Conservation (phyloP, 305 asterid genomes). For the Ruellia speciosa region DNA sequence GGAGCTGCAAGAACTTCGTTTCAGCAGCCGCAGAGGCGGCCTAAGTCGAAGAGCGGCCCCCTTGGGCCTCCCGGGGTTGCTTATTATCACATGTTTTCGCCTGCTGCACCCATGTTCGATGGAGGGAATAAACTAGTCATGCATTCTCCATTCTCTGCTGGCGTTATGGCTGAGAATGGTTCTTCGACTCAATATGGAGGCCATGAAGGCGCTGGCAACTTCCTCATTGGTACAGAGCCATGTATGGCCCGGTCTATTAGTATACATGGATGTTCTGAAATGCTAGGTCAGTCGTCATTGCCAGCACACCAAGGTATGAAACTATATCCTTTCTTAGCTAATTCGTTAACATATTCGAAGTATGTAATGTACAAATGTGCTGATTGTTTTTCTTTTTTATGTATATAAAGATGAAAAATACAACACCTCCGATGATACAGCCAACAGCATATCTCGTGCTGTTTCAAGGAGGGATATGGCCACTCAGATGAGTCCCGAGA, state of each 20-base stretch:
- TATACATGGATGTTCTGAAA: constrained; percentile 79
- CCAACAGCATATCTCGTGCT: constrained; percentile 46
- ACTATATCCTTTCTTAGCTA: constrained; percentile 3
- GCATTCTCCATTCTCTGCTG: constrained; percentile 61
- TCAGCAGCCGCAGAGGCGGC: constrained; percentile 67
- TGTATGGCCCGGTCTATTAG: constrained; percentile 87
- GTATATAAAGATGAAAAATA: constrained; percentile 45
- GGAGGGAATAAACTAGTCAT: constrained; percentile 38
- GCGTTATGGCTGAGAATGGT: constrained; percentile 52
- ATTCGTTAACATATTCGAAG: neutral
- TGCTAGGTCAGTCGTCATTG: constrained; percentile 48
- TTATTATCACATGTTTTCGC: constrained; percentile 71
- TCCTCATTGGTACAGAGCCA: constrained; percentile 42
- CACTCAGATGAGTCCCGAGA: constrained; percentile 67
- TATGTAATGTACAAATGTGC: neutral
- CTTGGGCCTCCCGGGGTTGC: constrained; percentile 91
- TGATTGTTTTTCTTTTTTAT: neutral
- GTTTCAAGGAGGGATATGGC: constrained; percentile 76
- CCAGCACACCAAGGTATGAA: constrained; percentile 40
- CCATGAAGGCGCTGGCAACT: constrained; percentile 36
- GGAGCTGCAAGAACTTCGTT: constrained; percentile 38
- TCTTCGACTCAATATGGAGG: constrained; percentile 39
- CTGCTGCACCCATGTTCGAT: constrained; percentile 42
- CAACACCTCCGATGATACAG: constrained; percentile 31
- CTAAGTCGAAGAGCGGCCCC: constrained; percentile 93